phyloP scores from a whole-genome alignment of 495 filamentous ascomycete genomes.

The Penicillium bovifimosum region DNA sequence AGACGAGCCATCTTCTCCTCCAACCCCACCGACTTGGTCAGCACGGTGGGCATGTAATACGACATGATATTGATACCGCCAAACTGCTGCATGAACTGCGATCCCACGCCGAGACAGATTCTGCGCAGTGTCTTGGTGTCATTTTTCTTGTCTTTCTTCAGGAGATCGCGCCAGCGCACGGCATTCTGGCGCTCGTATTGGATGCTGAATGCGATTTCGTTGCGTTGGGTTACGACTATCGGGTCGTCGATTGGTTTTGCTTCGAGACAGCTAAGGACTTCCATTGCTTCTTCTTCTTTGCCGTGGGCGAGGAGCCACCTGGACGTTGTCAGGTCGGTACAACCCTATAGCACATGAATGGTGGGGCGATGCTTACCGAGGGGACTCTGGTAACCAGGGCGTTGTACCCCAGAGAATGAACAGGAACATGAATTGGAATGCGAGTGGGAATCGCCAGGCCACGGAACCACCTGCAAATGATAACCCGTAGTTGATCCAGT shows the following conservation, averaged over 20 bases:
- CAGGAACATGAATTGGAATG: constrained; percentile 50
- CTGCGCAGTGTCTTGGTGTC: constrained; percentile 45
- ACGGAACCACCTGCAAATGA: constrained; percentile 40
- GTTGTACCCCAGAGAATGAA: constrained; percentile 43
- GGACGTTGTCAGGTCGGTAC: neutral
- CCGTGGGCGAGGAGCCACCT: constrained; percentile 47
- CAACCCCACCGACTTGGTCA: constrained; percentile 47
- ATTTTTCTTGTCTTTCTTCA: constrained; percentile 28
- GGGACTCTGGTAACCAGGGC: constrained; percentile 53
- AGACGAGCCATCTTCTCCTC: constrained; percentile 42
- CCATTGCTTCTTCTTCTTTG: constrained; percentile 38
- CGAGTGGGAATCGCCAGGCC: constrained; percentile 49
- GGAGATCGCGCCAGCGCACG: constrained; percentile 42
- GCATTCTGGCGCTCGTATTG: constrained; percentile 46
- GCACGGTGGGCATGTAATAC: constrained; percentile 47
- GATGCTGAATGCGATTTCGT: constrained; percentile 45
- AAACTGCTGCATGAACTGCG: constrained; percentile 52
- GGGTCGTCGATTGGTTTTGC: constrained; percentile 41
- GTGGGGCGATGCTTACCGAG: constrained; percentile 30
- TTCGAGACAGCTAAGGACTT: constrained; percentile 47
- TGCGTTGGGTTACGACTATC: constrained; percentile 38
- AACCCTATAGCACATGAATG: constrained; percentile 19
- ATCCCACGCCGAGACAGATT: constrained; percentile 45
- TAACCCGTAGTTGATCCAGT: constrained; percentile 55
- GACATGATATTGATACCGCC: constrained; percentile 44